A percentile compares a stretch with the other conserved stretches of the same genome.
phyloP scores from a whole-genome alignment of 306 rosid genomes.

The Medicago ruthenica region DNA sequence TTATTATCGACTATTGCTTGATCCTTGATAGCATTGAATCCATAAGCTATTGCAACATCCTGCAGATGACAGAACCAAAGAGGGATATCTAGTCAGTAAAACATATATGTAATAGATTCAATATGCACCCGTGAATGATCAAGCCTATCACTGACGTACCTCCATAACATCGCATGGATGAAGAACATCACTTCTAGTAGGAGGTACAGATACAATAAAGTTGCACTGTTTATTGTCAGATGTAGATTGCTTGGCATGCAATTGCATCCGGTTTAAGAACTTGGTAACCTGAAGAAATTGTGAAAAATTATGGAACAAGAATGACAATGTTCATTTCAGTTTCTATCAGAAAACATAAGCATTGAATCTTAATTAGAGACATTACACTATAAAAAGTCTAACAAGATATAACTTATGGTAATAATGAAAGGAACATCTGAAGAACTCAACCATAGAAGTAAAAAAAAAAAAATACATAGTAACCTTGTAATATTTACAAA shows the following conservation, averaged over 20 bases:
- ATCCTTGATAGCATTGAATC: conserved; percentile 80
- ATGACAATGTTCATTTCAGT: conserved; percentile 13
- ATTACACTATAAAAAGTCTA: neutral
- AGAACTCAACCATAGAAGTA: conserved; percentile 21
- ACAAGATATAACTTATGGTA: conserved; percentile 18
- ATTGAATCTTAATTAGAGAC: conserved; percentile 24
- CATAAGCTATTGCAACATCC: conserved; percentile 98
- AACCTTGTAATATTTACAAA: conserved; percentile 3
- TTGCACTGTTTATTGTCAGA: conserved; percentile 43
- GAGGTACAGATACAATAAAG: conserved; percentile 76
- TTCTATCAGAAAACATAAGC: conserved; percentile 30
- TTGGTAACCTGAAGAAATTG: conserved; percentile 65
- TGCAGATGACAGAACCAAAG: conserved; percentile 38
- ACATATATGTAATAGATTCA: conserved; percentile 22
- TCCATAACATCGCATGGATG: conserved; percentile 98
- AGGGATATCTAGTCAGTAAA: conserved; percentile 33
- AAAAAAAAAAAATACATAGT: conserved; percentile 16
- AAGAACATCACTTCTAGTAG: conserved; percentile 91
- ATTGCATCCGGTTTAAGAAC: conserved; percentile 87
- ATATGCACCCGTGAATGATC: conserved; percentile 6
- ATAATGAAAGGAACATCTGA: conserved; percentile 12
- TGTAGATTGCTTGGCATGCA: conserved; percentile 61
- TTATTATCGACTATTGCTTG: conserved; percentile 81
- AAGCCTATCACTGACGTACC: conserved; percentile 51
- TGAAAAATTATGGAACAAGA: conserved; percentile 10